A percentile compares a stretch with the other conserved stretches of the same genome.
Evolutionary conservation across 2,329 filamentous ascomycete species (phyloP).

Genomic region (Botrytis squamosa): DNA sequence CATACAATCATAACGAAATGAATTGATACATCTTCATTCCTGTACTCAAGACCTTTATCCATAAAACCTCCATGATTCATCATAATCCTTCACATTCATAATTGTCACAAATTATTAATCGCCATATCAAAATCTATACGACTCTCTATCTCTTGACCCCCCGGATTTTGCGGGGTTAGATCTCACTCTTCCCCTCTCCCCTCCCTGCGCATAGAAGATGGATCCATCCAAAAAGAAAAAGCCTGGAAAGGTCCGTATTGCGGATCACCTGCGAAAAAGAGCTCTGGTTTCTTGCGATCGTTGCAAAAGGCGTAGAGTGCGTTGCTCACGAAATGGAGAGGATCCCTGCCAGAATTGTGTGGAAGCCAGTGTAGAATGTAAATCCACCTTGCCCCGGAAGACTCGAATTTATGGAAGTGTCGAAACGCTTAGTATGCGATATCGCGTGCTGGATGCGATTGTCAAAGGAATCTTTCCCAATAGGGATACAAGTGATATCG

Average conservation of each 20-base stretch:
- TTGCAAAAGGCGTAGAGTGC: constrained; percentile 42
- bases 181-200: neutral
- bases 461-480: constrained; percentile 45
- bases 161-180: neutral
- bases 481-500: constrained; percentile 42
- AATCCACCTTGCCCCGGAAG: constrained; percentile 46
- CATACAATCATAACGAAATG: neutral
- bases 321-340: constrained; percentile 39
- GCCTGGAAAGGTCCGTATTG: constrained; percentile 40
- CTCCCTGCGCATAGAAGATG: constrained; percentile 23
- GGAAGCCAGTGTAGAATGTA: constrained; percentile 42
- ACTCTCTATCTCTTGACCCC: neutral
- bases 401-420: constrained; percentile 48
- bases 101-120: neutral
- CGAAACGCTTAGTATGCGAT: constrained; percentile 46
- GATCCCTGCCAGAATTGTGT: constrained; percentile 43
- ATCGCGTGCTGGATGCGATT: constrained; percentile 45
- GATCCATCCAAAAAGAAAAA: constrained; percentile 27
- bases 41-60: neutral
- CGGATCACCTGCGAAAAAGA: constrained; percentile 40
- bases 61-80: neutral
- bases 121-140: neutral
- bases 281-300: constrained; percentile 42
- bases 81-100: neutral
- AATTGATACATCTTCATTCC: neutral